Evolutionary conservation across 352 stramenopile species (phyloP).

Genomic region (Globisporangium mamillatum): DNA sequence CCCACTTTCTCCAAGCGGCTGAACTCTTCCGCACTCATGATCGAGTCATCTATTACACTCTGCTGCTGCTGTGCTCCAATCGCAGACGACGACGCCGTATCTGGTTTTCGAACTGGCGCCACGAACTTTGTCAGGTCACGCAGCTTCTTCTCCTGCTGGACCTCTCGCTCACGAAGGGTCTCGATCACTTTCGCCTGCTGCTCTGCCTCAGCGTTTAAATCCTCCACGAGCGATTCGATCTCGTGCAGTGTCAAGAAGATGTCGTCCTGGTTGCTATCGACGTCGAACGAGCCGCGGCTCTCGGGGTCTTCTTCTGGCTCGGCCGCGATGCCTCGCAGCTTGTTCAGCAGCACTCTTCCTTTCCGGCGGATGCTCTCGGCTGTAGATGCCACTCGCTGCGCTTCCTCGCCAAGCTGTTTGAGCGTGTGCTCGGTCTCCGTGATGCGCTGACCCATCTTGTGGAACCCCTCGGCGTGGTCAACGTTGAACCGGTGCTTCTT

Average conservation of each 20-base stretch:
- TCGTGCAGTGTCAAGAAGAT: conserved; percentile 33
- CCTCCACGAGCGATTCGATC: conserved; percentile 46
- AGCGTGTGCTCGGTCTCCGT: conserved; percentile 34
- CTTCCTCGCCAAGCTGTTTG: conserved; percentile 13
- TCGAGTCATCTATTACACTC: conserved; percentile 16
- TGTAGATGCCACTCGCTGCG: conserved; percentile 1
- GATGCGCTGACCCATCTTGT: conserved; percentile 33
- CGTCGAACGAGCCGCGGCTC: conserved; percentile 12
- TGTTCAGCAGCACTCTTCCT: conserved; percentile 17
- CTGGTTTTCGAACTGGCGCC: conserved; percentile 15
- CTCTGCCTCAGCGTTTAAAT: conserved; percentile 45
- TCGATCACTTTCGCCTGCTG: conserved; percentile 43
- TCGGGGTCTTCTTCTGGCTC: not conserved
- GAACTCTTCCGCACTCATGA: conserved; percentile 17
- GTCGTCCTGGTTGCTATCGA: conserved; percentile 13
- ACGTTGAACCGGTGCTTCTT: conserved; percentile 62
- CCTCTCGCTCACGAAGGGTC: conserved; percentile 30
- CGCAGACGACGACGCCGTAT: not conserved
- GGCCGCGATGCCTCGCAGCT: conserved; percentile 21
- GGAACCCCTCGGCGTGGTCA: conserved; percentile 42
- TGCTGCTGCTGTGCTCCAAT: not conserved
- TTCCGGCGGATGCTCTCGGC: conserved; percentile 18
- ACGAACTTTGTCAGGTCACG: conserved; percentile 27
- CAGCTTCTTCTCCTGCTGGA: conserved; percentile 29
- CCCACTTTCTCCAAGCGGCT: conserved; percentile 21